Percentiles rank a stretch among this genome's conserved stretches.
Evolutionary conservation across 1,139 yeast species (phyloP).

Genomic region (Taphrina communis): DNA sequence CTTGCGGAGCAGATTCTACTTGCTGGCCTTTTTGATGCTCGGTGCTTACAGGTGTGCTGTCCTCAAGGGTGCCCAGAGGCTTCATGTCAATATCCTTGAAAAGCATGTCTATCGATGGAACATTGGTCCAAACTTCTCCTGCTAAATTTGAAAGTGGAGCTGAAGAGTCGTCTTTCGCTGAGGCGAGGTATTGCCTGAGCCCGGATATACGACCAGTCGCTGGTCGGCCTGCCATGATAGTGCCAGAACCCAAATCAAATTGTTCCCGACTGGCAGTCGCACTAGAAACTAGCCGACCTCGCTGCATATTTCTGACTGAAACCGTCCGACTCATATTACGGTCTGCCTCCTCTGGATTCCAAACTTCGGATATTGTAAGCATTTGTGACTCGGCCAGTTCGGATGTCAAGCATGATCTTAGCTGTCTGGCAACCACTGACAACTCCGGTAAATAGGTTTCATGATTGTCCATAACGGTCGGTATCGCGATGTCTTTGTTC

Average conservation of each 20-base stretch:
- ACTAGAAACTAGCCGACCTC: conserved; percentile 10
- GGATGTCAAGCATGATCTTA: background rate
- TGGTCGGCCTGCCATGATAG: background rate
- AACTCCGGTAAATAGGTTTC: background rate
- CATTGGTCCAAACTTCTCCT: background rate
- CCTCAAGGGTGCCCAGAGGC: background rate
- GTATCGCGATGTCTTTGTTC: background rate
- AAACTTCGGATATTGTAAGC: background rate
- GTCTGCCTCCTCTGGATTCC: conserved; percentile 4
- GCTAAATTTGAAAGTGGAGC: background rate
- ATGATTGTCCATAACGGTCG: background rate
- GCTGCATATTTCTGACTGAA: background rate
- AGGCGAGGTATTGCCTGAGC: background rate
- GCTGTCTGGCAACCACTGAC: background rate
- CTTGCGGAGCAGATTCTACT: no score
- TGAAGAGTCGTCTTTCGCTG: background rate
- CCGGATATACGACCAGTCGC: background rate
- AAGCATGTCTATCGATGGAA: background rate
- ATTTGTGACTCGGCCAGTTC: background rate
- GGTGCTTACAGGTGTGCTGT: no score
- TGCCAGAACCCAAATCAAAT: conserved; percentile 3
- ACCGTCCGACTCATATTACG: background rate
- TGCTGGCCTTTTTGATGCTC: no score
- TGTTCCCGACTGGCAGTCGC: conserved; percentile 20
- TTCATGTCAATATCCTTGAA: conserved; percentile 10